phyloP scores from a whole-genome alignment of 2,329 filamentous ascomycete species.

The Trichophyton mentagrophytes region DNA sequence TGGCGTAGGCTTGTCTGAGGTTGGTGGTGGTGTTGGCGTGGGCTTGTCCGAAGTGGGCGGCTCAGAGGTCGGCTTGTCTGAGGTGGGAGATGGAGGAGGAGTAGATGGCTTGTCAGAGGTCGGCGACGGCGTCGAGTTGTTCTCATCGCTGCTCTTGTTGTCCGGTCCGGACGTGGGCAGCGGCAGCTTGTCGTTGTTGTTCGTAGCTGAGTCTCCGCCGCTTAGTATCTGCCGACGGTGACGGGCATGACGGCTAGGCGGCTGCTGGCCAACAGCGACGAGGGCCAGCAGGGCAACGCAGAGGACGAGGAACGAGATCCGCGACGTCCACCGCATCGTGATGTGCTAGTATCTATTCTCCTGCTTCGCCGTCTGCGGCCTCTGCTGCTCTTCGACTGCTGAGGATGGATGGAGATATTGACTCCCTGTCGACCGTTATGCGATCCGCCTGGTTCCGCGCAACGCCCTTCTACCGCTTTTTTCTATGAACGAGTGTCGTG shows the following conservation, averaged over 20 bases:
- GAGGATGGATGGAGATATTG: background rate
- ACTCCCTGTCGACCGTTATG: background rate
- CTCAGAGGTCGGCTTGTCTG: background rate
- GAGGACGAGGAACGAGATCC: conserved; percentile 12
- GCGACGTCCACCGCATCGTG: conserved; percentile 14
- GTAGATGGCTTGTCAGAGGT: conserved; percentile 3
- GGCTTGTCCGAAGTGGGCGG: background rate
- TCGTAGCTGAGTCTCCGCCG: background rate
- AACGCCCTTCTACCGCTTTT: background rate
- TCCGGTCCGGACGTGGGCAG: background rate
- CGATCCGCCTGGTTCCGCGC: background rate
- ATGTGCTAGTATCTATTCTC: background rate
- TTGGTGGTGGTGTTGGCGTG: conserved; percentile 1
- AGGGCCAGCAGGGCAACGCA: conserved; percentile 11
- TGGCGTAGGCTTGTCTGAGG: background rate
- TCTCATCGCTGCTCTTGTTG: background rate
- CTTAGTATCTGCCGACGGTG: background rate
- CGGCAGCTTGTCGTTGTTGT: background rate
- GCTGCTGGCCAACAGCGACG: conserved; percentile 5
- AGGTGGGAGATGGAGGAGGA: background rate
- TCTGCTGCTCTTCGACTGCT: no score
- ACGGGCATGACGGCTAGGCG: background rate
- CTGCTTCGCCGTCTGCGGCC: background rate
- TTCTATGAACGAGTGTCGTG: background rate
- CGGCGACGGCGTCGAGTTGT: background rate